A percentile compares a stretch with the other conserved stretches of the same genome.
Evolutionary conservation across 2,329 filamentous ascomycete genomes (phyloP).

Genomic region (Cadophora sp.): DNA sequence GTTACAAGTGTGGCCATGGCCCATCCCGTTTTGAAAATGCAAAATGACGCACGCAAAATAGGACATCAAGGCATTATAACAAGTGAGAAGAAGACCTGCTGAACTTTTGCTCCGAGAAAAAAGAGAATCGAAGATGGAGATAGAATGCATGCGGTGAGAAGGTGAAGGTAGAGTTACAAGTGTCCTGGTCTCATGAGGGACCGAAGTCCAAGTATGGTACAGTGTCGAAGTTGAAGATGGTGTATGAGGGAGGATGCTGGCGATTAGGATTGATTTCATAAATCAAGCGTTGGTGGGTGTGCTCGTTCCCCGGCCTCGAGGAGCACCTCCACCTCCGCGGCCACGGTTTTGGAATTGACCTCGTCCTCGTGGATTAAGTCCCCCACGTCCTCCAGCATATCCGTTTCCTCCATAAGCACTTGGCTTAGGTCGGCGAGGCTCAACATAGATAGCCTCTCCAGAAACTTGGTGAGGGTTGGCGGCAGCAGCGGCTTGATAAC

Average conservation of each 20-base stretch:
- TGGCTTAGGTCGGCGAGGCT: conserved; percentile 84
- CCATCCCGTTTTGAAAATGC: conserved; percentile 32
- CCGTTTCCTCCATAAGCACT: conserved; percentile 74
- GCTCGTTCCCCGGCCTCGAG: conserved; percentile 31
- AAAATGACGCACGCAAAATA: conserved; percentile 28
- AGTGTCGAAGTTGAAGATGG: conserved; percentile 25
- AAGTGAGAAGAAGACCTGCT: conserved; percentile 27
- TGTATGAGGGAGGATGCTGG: conserved; percentile 17
- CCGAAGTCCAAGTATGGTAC: conserved; percentile 34
- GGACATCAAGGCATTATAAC: conserved; percentile 29
- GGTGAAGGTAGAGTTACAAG: conserved; percentile 28
- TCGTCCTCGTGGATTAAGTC: conserved; percentile 67
- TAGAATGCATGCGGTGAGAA: conserved; percentile 26
- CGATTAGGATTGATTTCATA: conserved; percentile 5
- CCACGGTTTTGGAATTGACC: conserved; percentile 57
- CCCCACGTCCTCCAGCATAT: conserved; percentile 67
- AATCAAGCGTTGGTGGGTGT: conserved; percentile 31
- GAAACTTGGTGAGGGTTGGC: conserved; percentile 88
- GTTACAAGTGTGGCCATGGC: conserved; percentile 23
- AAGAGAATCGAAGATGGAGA: conserved; percentile 20
- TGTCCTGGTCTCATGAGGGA: conserved; percentile 24
- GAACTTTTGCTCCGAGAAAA: conserved; percentile 29
- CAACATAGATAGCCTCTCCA: conserved; percentile 82
- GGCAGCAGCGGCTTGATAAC: conserved; percentile 81
- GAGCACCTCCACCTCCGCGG: conserved; percentile 31